These are phyloP conservation scores for Calonectria hawksworthii DNA, from an alignment of 2,329 filamentous ascomycete genomes.

Conservation along the genomic window DNA sequence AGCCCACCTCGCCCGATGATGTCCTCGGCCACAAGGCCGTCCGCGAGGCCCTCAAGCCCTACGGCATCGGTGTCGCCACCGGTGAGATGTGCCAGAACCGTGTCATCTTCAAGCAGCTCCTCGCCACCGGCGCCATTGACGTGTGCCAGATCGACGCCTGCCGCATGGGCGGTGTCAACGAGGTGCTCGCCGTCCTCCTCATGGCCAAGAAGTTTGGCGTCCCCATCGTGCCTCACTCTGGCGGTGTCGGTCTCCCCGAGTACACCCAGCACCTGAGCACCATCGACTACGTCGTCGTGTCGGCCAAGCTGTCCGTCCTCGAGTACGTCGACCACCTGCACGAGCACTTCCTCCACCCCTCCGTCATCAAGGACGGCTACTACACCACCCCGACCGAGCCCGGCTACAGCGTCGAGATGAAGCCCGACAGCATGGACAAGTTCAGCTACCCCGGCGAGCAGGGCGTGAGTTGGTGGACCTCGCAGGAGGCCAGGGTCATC, in stretches of 20 bases:
- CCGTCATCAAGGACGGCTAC: slow-evolving; percentile 85
- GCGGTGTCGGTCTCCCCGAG: slow-evolving; percentile 91
- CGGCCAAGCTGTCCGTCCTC: slow-evolving; percentile 83
- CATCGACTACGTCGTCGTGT: slow-evolving; percentile 92
- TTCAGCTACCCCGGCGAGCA: slow-evolving; percentile 83
- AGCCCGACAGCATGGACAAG: slow-evolving; percentile 85
- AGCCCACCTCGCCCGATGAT: slow-evolving; percentile 92
- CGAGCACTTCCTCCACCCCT: slow-evolving; percentile 90
- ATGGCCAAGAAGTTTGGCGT: slow-evolving; percentile 85
- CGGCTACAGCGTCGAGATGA: slow-evolving; percentile 96
- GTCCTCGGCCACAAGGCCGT: slow-evolving; percentile 90
- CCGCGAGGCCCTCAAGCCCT: slow-evolving; percentile 81
- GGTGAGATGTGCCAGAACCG: slow-evolving; percentile 98
- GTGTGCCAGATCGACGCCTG: slow-evolving; percentile 93
- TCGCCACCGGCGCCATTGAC: slow-evolving; percentile 84
- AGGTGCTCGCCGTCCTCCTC: slow-evolving; percentile 90
- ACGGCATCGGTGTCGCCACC: slow-evolving; percentile 87
- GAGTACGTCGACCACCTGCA: slow-evolving; percentile 96
- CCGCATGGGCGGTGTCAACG: slow-evolving; percentile 90
- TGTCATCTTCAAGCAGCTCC: slow-evolving; percentile 93
- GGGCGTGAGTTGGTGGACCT: slow-evolving; percentile 88
- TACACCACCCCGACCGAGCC: slow-evolving; percentile 88
- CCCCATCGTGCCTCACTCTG: slow-evolving; percentile 90
- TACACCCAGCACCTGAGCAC: slow-evolving; percentile 95
- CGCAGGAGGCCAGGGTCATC: slow-evolving; percentile 82